Percentiles rank a stretch among this genome's conserved stretches.
Evolutionary conservation across 192 early-diverging fungal genomes (phyloP).

Genomic region (Dispira simplex): DNA sequence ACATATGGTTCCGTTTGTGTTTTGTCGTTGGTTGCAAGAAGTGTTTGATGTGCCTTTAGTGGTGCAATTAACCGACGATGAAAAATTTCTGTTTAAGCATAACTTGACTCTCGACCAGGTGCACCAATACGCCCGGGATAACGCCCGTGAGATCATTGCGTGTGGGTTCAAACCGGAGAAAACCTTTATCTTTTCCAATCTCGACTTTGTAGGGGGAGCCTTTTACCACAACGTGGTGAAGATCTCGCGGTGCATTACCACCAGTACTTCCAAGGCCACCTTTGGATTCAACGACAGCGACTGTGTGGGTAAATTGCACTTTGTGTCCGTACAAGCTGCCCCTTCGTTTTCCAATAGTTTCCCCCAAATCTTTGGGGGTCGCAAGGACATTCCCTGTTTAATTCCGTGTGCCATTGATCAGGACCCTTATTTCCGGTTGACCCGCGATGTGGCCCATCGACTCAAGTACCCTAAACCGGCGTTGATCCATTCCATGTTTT

Average conservation of each 20-base stretch:
- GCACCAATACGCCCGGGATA: conserved; percentile 53
- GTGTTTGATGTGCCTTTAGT: conserved; percentile 90
- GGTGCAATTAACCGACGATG: conserved; percentile 96
- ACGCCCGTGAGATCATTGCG: conserved; percentile 89
- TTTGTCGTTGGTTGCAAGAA: conserved; percentile 97
- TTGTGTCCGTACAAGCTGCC: conserved; percentile 84
- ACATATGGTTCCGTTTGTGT: conserved; percentile 93
- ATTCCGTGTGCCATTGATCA: conserved; percentile 99
- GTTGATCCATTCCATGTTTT: conserved; percentile 87
- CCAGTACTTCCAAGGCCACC: conserved; percentile 59
- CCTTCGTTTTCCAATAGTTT: conserved; percentile 93
- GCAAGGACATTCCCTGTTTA: conserved; percentile 83
- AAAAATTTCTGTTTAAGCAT: conserved; percentile 94
- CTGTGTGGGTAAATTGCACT: conserved; percentile 85
- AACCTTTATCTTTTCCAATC: conserved; percentile 94
- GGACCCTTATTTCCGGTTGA: conserved; percentile 97
- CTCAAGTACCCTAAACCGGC: conserved; percentile 95
- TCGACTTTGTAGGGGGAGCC: conserved; percentile 77
- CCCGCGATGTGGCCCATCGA: conserved; percentile 79
- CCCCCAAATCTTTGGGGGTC: conserved; percentile 87
- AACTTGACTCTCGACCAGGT: conserved; percentile 72
- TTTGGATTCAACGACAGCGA: conserved; percentile 90
- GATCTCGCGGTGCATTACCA: conserved; percentile 79
- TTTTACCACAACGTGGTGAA: conserved; percentile 90
- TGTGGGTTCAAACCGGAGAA: conserved; percentile 88